Percentiles rank a stretch among this genome's conserved stretches.
phyloP scores from a whole-genome alignment of 2,329 filamentous ascomycete genomes.

The Fusarium newnesense region DNA sequence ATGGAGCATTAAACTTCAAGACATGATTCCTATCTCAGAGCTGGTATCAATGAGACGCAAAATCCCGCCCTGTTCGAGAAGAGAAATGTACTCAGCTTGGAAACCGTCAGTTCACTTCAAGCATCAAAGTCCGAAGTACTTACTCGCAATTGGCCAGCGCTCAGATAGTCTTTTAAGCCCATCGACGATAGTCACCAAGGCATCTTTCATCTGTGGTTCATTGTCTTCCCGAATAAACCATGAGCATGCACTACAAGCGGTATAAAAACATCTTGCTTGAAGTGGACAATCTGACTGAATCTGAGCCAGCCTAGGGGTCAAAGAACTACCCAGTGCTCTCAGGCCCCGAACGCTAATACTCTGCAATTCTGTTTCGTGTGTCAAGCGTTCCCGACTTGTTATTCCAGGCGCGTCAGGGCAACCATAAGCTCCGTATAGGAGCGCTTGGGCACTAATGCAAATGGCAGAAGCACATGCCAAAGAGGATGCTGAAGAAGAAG shows the following conservation, averaged over 20 bases:
- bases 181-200: background rate
- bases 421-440: conserved; percentile 1
- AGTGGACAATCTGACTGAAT: background rate
- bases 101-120: background rate
- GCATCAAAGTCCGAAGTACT: background rate
- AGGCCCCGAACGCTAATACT: background rate
- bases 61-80: background rate
- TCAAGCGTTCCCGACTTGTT: background rate
- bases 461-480: background rate
- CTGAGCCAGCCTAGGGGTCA: background rate
- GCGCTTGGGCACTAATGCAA: conserved; percentile 2
- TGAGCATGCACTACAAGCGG: conserved; percentile 1
- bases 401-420: conserved; percentile 2
- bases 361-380: conserved; percentile 7
- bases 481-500: background rate
- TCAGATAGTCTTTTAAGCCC: background rate
- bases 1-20: background rate
- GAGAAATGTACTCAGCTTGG: conserved; percentile 2
- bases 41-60: background rate
- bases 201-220: background rate
- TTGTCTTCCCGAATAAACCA: conserved; percentile 19
- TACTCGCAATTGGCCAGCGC: conserved; percentile 1
- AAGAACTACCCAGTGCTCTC: background rate
- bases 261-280: background rate
- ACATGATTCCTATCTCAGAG: background rate